Base-by-base conservation (phyloP, 164 flowering plant species). In the Vitis rotundifolia region DNA sequence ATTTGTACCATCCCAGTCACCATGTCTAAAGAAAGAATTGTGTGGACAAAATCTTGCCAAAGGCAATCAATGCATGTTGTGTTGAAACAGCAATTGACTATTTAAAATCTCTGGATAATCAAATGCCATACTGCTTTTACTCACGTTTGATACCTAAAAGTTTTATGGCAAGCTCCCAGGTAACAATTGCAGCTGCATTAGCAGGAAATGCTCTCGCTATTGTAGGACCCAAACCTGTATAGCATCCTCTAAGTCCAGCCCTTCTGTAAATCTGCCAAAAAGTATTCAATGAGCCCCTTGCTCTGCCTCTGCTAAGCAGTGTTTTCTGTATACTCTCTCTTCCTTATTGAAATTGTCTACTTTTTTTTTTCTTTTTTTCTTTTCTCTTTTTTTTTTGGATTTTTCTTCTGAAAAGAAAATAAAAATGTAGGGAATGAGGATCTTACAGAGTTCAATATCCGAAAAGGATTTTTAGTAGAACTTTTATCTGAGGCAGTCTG, bases 181-280 rank as follows among this genome's bases (percentile, higher is more conserved):
- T 76, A 64, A 92, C 97, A 51, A 94, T 92, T 48, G 98, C 97
- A 62, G 97, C 93, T 59, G 94, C 97, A 82, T 94, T 94, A 66
- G 98, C 98, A 73, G 98, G 98, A 84, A 94, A 94, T 67, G 97
- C 97, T 70, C 97, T 84, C 26, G 79, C 79, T 57, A 92, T 66
- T 15, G 98, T 94, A 9, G 97, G 97, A 51, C 93, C 90, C 31
- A 90, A 71, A 60, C 97, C 98, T 44, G 95, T 70, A 76, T 92
- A 94, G 76, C 94, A 94, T 74, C 94, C 97, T 75, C 78, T 83
- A 12, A 92, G 10, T 71, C 98, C 96, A 57, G 79, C 78, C 57
- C 86, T 86, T 73, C 71, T 73, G 81, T 94, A 82, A 67, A 91
- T 84, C 97, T 94, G 76, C 61, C 75, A 73, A 47, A 58, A 73